These are phyloP conservation scores for Corymbia maculata DNA, from an alignment of 345 rosid genomes.

Conservation along the genomic window DNA sequence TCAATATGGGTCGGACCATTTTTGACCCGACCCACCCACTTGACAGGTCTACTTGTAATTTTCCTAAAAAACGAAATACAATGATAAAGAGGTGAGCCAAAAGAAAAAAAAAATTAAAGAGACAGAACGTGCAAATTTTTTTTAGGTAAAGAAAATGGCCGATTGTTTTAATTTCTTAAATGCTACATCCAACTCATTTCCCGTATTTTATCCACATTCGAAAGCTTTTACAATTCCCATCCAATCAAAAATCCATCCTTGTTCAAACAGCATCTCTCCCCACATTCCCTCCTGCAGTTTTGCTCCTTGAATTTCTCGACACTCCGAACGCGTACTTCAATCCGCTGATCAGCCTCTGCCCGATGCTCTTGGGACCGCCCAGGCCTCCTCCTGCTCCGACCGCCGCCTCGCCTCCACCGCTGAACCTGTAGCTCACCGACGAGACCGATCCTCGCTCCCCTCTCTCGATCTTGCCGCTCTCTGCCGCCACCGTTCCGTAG, in stretches of 20 bases:
- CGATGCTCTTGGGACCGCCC: conserved; percentile 15
- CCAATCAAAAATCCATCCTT: background rate
- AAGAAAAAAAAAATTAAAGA: background rate
- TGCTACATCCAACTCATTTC: background rate
- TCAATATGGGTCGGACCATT: no score
- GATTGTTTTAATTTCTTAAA: background rate
- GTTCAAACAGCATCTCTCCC: background rate
- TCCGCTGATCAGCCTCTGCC: conserved; percentile 45
- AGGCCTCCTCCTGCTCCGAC: background rate
- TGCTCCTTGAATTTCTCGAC: conserved; percentile 15
- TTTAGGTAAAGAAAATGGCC: background rate
- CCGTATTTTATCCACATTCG: background rate
- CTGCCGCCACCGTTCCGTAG: conserved; percentile 1
- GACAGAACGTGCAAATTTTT: background rate
- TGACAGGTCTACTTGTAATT: no score
- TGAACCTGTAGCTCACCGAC: conserved; percentile 27
- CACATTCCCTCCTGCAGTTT: background rate
- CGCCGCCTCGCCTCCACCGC: background rate
- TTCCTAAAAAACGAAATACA: background rate
- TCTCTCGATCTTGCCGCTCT: conserved; percentile 20
- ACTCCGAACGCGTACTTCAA: conserved; percentile 40
- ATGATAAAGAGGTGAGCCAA: background rate
- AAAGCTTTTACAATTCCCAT: background rate
- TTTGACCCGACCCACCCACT: no score
- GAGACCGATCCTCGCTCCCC: conserved; percentile 22